Conservation (phyloP, 495 filamentous ascomycete genomes). For the Pyrenula massariospora region DNA sequence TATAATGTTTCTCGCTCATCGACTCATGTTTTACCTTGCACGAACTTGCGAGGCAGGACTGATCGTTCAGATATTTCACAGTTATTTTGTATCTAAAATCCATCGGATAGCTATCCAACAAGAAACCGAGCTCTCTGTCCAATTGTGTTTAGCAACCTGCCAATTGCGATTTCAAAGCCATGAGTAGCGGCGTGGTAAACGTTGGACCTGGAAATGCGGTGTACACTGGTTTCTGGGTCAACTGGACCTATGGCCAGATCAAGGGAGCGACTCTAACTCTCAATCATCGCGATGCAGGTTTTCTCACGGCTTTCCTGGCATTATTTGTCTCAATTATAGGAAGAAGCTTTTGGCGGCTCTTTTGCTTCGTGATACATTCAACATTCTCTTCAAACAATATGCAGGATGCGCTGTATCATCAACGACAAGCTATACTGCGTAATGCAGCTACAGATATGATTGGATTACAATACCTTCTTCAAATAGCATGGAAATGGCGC, state of each 20-base stretch:
- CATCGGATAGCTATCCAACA: background rate
- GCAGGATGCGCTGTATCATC: background rate
- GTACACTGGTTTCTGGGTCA: conserved; percentile 8
- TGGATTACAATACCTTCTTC: background rate
- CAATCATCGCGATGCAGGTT: conserved; percentile 1
- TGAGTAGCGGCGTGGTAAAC: background rate
- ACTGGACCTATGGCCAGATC: conserved; percentile 9
- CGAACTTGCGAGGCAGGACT: background rate
- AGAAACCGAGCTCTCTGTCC: background rate
- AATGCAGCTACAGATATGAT: conserved; percentile 3
- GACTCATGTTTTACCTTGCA: background rate
- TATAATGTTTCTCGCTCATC: background rate
- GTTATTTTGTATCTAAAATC: background rate
- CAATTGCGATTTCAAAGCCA: background rate
- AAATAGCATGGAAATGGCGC: background rate
- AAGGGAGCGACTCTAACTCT: conserved; percentile 11
- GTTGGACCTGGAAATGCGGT: background rate
- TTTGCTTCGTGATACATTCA: conserved; percentile 1
- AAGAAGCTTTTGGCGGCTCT: conserved; percentile 8
- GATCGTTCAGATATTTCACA: background rate
- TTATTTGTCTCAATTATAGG: conserved; percentile 8
- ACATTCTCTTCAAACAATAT: background rate
- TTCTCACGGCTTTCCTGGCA: conserved; percentile 10
- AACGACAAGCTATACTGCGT: conserved; percentile 2
- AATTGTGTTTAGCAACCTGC: background rate